Base-by-base conservation (phyloP, 23 red algal species). In the Cyanidioschyzon merolae region DNA sequence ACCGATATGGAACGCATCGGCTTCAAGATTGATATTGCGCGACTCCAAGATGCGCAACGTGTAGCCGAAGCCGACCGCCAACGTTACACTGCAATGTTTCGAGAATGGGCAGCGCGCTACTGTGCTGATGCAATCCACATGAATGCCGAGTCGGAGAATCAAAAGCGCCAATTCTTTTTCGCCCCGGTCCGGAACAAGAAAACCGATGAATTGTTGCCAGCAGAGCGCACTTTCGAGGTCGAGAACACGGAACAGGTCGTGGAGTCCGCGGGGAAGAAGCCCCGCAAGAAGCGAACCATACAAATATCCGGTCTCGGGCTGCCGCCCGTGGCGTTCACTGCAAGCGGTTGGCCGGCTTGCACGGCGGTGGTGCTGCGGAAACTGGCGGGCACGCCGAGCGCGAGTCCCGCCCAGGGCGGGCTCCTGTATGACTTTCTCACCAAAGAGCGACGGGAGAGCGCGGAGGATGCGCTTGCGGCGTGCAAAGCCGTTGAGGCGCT, bases 131-230 rank as follows among this genome's bases (percentile, higher is more conserved):
- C 90, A 1, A 57, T 39, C 32, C 84, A 76, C 67, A 89, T 89
- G 90, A 95, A 89, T 26, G 34, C 89, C 1, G 76, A 89, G 34
- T 86, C 86, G 31, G 85, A 82, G 39, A 79, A 58, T 57, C 85
- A 95, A 71, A 86, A 85, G 83, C 90, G 85, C 39, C 86, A 89
- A 37, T 59, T 95, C 0, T 89, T 95, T 40, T 95, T 89, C 79
- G 90, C 86, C 1, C 90, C 85, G 0, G 86, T 40, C 25, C 86
- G 77, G 30, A 74, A 79, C 1, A 18, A 76, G 31, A 71, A 82
- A 0, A 67, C 45, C 38, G 77, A 29, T 21, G 67, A 75, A 36
- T 17, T 34, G 38, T 24, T 86, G 51, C 83, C 89, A 1, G 37
- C 36, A 50, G 76, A 80, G 37, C 79, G 86, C 37, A 58, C 35